Percentiles rank a stretch among this genome's conserved stretches.
These are phyloP conservation scores for Casuarina equisetifolia DNA, from an alignment of 306 rosid species.

Conservation along the genomic window DNA sequence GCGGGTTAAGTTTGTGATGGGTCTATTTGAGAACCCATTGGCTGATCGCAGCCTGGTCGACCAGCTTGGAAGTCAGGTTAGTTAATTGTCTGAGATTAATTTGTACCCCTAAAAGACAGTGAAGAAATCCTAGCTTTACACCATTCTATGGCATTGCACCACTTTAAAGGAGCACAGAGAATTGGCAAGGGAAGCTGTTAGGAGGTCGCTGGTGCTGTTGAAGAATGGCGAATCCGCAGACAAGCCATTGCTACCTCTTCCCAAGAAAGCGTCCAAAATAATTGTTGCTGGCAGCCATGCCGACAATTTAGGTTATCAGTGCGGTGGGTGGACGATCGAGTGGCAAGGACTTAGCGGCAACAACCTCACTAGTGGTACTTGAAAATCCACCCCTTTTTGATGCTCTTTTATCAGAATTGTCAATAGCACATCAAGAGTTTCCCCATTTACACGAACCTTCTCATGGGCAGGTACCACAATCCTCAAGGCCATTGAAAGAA, in stretches of 20 bases:
- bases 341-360: constrained; percentile 15
- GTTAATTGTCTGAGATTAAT: background rate
- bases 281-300: constrained; percentile 12
- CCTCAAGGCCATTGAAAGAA: background rate
- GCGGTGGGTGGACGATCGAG: constrained; percentile 10
- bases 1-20: constrained; percentile 11
- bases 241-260: background rate
- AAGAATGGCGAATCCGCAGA: constrained; percentile 7
- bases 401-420: background rate
- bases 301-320: constrained; percentile 4
- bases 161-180: constrained; percentile 1
- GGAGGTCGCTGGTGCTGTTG: constrained; percentile 2
- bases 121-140: background rate
- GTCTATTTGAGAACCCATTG: constrained; percentile 5
- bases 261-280: background rate
- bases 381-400: background rate
- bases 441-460: background rate
- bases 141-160: background rate
- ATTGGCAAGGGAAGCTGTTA: constrained; percentile 10
- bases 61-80: constrained; percentile 11
- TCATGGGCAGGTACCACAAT: constrained; percentile 4
- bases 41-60: background rate
- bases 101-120: background rate
- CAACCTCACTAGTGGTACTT: background rate
- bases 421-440: background rate